Percentiles rank a stretch among this genome's conserved stretches.
These are phyloP conservation scores for Skeletonema marinoi DNA, from an alignment of 108 stramenopile species.

Conservation along the genomic window DNA sequence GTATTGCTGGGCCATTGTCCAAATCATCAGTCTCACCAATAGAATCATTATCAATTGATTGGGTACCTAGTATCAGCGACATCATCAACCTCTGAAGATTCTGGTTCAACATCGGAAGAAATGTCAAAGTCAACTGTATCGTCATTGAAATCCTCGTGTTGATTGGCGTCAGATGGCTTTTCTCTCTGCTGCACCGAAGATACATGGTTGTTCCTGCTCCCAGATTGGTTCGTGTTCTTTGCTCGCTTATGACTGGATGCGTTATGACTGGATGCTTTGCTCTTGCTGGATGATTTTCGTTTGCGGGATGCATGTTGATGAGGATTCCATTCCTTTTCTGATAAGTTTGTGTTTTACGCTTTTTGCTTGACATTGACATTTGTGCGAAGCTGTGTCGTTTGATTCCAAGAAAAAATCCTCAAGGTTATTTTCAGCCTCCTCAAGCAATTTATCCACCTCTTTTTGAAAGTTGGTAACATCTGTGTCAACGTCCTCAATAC, in stretches of 20 bases:
- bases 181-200: not conserved
- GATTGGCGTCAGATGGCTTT: not conserved
- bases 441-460: not conserved
- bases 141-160: not conserved
- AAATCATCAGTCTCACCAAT: slow-evolving; percentile 34
- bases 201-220: not conserved
- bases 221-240: not conserved
- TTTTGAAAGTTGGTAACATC: not conserved
- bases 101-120: not conserved
- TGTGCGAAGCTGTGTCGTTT: not conserved
- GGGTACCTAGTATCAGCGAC: not conserved
- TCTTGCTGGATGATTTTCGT: slow-evolving; percentile 7
- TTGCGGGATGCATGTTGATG: slow-evolving; percentile 46
- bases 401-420: not conserved
- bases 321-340: slow-evolving; percentile 9
- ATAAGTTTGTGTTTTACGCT: not conserved
- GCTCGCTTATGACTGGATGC: not conserved
- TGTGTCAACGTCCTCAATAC: not conserved
- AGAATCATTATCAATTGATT: slow-evolving; percentile 16
- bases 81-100: not conserved
- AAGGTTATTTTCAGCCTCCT: not conserved
- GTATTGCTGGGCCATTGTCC: slow-evolving; percentile 7
- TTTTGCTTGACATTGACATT: not conserved
- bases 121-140: not conserved
- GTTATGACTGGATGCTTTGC: not conserved